phyloP scores from a whole-genome alignment of 2,329 filamentous ascomycete genomes.

The Fusarium proliferatum region DNA sequence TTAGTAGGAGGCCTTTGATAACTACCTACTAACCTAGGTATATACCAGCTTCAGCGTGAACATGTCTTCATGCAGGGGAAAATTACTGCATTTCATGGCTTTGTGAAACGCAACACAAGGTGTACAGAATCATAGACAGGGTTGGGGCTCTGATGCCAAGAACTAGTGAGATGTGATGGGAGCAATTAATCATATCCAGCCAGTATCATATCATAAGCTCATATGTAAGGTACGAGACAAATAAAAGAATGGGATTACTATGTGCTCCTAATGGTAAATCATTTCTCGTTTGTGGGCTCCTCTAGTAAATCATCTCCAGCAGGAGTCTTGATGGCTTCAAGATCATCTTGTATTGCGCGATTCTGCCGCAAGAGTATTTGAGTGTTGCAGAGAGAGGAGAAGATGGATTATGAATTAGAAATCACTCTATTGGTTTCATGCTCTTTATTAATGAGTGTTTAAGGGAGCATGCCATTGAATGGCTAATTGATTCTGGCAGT shows the following conservation, averaged over 20 bases:
- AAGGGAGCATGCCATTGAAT: not conserved
- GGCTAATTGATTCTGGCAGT: not conserved
- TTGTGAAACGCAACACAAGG: not conserved
- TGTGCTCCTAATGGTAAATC: not conserved
- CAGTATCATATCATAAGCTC: not conserved
- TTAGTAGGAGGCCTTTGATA: not conserved
- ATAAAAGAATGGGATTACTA: no score
- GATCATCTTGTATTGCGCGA: no score
- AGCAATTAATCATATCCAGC: not conserved
- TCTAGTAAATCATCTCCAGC: not conserved
- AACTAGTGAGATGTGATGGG: not conserved
- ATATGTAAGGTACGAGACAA: not conserved
- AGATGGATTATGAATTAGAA: not conserved
- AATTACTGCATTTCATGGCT: not conserved
- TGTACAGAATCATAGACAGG: not conserved
- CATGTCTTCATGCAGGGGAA: not conserved
- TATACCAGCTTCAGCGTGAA: not conserved
- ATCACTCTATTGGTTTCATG: not conserved
- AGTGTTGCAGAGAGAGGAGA: not conserved
- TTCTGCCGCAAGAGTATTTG: not conserved
- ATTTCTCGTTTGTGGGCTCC: not conserved
- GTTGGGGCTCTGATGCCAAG: not conserved
- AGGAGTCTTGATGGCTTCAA: not conserved
- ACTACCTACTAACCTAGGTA: not conserved
- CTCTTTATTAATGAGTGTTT: not conserved